Conservation (phyloP, 1,139 yeast species). For the Suhomyces bokatorum region DNA sequence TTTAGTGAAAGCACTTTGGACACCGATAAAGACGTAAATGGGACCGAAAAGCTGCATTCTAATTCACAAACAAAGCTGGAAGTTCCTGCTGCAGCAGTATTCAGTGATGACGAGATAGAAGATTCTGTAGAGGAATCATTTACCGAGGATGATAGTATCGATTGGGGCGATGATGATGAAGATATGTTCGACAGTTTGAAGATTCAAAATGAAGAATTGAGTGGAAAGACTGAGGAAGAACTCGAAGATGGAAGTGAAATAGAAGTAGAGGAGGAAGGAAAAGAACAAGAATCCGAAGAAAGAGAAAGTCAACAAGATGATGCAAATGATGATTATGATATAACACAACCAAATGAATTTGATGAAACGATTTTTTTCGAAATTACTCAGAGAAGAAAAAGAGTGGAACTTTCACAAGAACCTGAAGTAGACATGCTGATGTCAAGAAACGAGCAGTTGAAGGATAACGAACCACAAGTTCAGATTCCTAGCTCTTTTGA, state of each 20-base stretch:
- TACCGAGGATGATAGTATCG: not conserved
- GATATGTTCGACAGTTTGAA: not conserved
- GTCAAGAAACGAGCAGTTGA: not conserved
- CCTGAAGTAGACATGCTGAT: not conserved
- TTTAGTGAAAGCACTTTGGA: conserved; percentile 7
- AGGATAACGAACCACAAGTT: not conserved
- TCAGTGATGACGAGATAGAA: not conserved
- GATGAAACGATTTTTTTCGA: conserved; percentile 14
- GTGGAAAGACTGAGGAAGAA: not conserved
- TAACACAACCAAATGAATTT: conserved; percentile 13
- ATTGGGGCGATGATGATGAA: conserved; percentile 4
- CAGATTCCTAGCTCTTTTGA: conserved; percentile 19
- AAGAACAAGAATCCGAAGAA: too few relatives aligned
- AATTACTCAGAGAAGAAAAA: conserved; percentile 12
- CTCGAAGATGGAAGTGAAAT: not conserved
- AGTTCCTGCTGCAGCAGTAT: too few relatives aligned
- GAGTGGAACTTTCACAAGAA: not conserved
- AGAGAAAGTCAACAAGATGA: too few relatives aligned
- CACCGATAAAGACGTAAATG: not conserved
- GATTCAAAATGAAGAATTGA: not conserved
- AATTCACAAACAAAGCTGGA: not conserved
- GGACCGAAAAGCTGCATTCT: not conserved
- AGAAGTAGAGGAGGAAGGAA: conserved; percentile 3
- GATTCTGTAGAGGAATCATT: not conserved
- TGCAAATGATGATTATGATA: conserved; percentile 14